Conservation (phyloP, 2,329 filamentous ascomycete species). For the Tolypocladium pustulatum region DNA sequence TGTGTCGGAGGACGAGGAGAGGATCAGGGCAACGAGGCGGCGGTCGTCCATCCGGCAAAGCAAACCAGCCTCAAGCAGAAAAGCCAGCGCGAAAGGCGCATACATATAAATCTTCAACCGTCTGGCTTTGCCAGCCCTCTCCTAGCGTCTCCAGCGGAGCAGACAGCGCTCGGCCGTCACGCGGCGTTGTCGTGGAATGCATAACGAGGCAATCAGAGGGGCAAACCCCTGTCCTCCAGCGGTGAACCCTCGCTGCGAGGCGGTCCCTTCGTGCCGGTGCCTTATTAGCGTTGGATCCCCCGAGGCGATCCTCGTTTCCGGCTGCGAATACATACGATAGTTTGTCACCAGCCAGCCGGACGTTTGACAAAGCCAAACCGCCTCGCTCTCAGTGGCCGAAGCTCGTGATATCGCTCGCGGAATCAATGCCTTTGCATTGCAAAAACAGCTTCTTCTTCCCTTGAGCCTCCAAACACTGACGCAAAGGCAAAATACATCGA, state of each 20-base stretch:
- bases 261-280: background rate
- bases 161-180: background rate
- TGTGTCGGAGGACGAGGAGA: background rate
- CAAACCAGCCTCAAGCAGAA: background rate
- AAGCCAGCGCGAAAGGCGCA: background rate
- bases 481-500: too few relatives aligned
- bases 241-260: background rate
- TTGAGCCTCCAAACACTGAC: too few relatives aligned
- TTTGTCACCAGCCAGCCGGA: background rate
- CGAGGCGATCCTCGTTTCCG: background rate
- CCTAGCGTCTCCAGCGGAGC: background rate
- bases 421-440: background rate
- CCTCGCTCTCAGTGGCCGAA: background rate
- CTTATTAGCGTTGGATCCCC: background rate
- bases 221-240: background rate
- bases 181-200: background rate
- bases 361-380: background rate
- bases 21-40: background rate
- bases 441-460: background rate
- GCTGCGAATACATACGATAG: too few relatives aligned
- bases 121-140: background rate
- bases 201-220: background rate
- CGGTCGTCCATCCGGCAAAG: background rate
- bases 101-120: background rate
- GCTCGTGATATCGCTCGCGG: background rate